phyloP scores from a whole-genome alignment of 2,329 filamentous ascomycete species.

The Botrytis deweyae region DNA sequence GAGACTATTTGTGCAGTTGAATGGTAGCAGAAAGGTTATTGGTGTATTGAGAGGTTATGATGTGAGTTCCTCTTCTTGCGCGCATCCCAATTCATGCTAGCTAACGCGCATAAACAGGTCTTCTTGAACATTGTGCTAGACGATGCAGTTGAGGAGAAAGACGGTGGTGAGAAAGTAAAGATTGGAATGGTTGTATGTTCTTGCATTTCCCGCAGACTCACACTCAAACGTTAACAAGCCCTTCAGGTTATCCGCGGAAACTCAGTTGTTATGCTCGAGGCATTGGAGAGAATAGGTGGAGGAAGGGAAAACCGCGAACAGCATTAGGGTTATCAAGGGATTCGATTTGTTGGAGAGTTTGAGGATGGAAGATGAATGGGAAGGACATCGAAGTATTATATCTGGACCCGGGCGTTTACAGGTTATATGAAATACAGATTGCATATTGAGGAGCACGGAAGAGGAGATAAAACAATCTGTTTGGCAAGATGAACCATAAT shows the following conservation, averaged over 20 bases:
- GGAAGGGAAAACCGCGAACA: conserved; percentile 46
- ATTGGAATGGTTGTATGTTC: conserved; percentile 85
- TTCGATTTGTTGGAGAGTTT: not conserved
- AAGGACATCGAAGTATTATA: conserved; percentile 17
- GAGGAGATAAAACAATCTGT: conserved; percentile 9
- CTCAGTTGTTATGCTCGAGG: conserved; percentile 97
- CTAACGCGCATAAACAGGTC: conserved; percentile 57
- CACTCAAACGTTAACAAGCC: not conserved
- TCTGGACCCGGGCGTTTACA: conserved; percentile 20
- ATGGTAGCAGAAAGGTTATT: conserved; percentile 96
- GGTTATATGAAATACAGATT: conserved; percentile 22
- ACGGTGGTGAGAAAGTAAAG: conserved; percentile 82
- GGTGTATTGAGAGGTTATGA: conserved; percentile 94
- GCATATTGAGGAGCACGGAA: conserved; percentile 14
- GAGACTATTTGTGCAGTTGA: conserved; percentile 94
- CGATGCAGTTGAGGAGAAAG: conserved; percentile 93
- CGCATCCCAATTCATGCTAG: not conserved
- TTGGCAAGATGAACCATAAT: not conserved
- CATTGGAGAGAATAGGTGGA: conserved; percentile 65
- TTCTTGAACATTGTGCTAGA: conserved; percentile 98
- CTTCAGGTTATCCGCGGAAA: conserved; percentile 88
- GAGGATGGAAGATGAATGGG: not conserved
- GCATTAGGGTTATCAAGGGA: not conserved
- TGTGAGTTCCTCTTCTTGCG: conserved; percentile 51
- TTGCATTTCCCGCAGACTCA: not conserved